Evolutionary conservation across 2,329 filamentous ascomycete species (phyloP), one percentile per base, ranked within the genome.

Genomic region (Penicillium occitanis): DNA sequence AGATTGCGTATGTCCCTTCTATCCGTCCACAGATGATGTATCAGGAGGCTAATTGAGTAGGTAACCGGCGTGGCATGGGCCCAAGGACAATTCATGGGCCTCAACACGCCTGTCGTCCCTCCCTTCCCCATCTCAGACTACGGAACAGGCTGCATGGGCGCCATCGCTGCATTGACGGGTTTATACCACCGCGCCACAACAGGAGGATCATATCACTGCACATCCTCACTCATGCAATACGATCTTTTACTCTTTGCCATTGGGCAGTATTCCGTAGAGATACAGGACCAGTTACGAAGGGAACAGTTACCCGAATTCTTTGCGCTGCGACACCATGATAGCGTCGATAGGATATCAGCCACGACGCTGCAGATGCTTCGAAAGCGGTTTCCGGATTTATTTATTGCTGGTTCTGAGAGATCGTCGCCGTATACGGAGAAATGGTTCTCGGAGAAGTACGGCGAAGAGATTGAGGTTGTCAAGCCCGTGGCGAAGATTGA

Each of bases 91-190:
- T 80, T 80, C 69, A 80, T 80, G 77, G 76, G 75, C 30, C 72
- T 76, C 48, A 68, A 74, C 1, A 73, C 71, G 35, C 78, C 80
- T 2, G 74, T 80, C 5, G 78, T 81, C 0, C 80, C 80, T 7
- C 79, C 80, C 0, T 86, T 86, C 70, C 84, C 84, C 2, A 85
- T 86, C 73, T 81, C 81, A 76, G 77, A 86, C 77, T 91, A 91
- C 71, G 89, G 89, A 46, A 91, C 89, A 0, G 90, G 89, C 35
- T 90, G 88, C 72, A 88, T 91, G 79, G 90, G 89, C 3, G 87
- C 88, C 53, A 87, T 90, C 69, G 87, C 88, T 3, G 88, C 88
- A 0, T 74, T 92, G 42, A 83, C 83, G 0, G 89, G 88, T 0
- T 80, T 91, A 8, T 87, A 87, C 71, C 83, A 85, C 70, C 83